These are phyloP conservation scores for Geranomyces variabilis DNA, from an alignment of 192 early-diverging fungal genomes.

Conservation along the genomic window DNA sequence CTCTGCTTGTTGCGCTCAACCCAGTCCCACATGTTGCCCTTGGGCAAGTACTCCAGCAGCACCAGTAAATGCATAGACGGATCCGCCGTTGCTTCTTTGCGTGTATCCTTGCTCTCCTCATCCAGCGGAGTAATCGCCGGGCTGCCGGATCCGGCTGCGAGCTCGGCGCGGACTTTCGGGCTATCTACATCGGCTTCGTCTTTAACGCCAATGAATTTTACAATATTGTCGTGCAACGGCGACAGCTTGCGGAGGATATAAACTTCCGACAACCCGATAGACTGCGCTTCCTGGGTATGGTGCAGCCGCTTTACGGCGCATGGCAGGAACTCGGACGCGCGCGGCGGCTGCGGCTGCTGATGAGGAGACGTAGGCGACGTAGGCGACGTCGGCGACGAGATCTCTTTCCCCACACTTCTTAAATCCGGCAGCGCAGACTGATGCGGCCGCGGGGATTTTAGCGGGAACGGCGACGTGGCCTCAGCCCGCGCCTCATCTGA, in stretches of 20 bases:
- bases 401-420: neutral
- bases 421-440: neutral
- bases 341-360: too few relatives aligned
- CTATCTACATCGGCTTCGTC: slow-evolving; percentile 42
- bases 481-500: neutral
- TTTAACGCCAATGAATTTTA: slow-evolving; percentile 53
- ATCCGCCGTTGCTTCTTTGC: neutral
- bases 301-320: slow-evolving; percentile 62
- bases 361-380: neutral
- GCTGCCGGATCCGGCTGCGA: neutral
- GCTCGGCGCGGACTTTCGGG: slow-evolving; percentile 9
- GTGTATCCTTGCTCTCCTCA: neutral
- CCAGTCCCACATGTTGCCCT: slow-evolving; percentile 59
- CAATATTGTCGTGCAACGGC: slow-evolving; percentile 42
- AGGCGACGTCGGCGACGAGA: neutral
- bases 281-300: slow-evolving; percentile 40
- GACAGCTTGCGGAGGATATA: slow-evolving; percentile 39
- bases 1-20: slow-evolving; percentile 33
- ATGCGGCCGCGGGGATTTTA: neutral
- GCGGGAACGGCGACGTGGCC: slow-evolving; percentile 6
- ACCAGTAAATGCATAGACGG: slow-evolving; percentile 38
- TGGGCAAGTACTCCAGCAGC: slow-evolving; percentile 48
- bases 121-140: neutral
- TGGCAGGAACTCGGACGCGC: slow-evolving; percentile 18
- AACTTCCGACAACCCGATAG: slow-evolving; percentile 43